These are phyloP conservation scores for Fusarium neocosmosporiellum DNA, from an alignment of 2,329 filamentous ascomycete genomes.

Conservation along the genomic window DNA sequence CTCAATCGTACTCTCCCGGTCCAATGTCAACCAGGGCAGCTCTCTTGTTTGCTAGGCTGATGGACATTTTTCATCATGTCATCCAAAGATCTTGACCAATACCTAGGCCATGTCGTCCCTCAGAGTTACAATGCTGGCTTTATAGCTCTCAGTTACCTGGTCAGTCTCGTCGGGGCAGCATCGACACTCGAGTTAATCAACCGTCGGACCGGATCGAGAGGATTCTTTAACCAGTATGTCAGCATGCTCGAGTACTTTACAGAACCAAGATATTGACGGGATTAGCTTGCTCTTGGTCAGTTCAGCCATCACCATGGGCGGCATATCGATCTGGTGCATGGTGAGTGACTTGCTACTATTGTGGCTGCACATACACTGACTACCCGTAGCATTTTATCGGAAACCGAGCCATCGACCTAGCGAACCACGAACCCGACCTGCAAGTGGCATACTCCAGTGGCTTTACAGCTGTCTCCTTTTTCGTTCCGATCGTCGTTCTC, in stretches of 20 bases:
- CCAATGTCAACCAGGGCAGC: neutral
- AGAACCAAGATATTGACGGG: neutral
- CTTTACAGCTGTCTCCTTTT: slow-evolving; percentile 80
- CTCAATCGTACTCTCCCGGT: neutral
- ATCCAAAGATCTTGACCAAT: slow-evolving; percentile 47
- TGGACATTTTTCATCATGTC: slow-evolving; percentile 18
- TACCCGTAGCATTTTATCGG: slow-evolving; percentile 66
- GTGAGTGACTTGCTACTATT: slow-evolving; percentile 46
- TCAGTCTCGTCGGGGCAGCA: slow-evolving; percentile 79
- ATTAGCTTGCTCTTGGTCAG: slow-evolving; percentile 69
- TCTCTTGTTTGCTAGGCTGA: neutral
- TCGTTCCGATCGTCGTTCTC: slow-evolving; percentile 80
- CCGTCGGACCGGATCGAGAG: slow-evolving; percentile 74
- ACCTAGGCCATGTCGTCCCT: slow-evolving; percentile 58
- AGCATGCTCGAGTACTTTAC: slow-evolving; percentile 1
- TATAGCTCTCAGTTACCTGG: slow-evolving; percentile 77
- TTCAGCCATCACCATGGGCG: slow-evolving; percentile 77
- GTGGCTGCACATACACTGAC: neutral
- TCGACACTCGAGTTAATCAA: slow-evolving; percentile 87
- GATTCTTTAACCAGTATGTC: slow-evolving; percentile 74
- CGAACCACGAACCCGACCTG: slow-evolving; percentile 66
- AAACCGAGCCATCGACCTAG: slow-evolving; percentile 83
- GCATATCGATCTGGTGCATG: slow-evolving; percentile 79
- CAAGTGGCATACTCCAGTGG: slow-evolving; percentile 79
- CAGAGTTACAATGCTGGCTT: slow-evolving; percentile 67